Evolutionary conservation across 169 alveolate species (phyloP), one percentile per base, ranked within the genome.

Genomic region (Blepharisma undulans): DNA sequence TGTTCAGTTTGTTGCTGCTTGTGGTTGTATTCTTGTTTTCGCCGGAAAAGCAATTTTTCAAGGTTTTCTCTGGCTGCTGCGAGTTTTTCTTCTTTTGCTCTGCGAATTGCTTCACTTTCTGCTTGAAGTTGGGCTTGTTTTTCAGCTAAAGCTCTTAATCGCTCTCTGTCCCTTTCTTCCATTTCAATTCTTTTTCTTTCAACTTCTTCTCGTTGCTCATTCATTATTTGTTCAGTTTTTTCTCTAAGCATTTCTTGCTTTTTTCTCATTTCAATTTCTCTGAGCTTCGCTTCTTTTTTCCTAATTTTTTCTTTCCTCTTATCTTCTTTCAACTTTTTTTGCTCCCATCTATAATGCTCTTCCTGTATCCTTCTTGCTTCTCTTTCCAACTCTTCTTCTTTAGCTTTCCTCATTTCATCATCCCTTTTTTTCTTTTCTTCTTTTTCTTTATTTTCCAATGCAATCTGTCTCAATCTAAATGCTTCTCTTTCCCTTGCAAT

Each of bases 1-100:
- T 88, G 29, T 82, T 93, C 96, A 76, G 88, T 93, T 21, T 80
- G 76, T 87, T 78, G 12, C 33, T 88, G 60, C 78, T 95, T 93
- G 60, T 90, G 72, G 27, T 94, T 93, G 80, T 90, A 93, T 25
- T 93, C 89, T 30, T 93, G 61, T 32, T 72, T 86, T 1, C 72
- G 34, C 6, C 34, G 61, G 12, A n/a, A 85, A 3, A 86, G 61
- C 14, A 66, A 4, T 29, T n/a, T n/a, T 32, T 25, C 36, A 4
- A 86, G 84, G 14, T 86, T 86, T 72, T 86, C 33, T 33, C 72
- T 61, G 72, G 91, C 91, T 60, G 59, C 36, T 61, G 25, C 66
- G 6, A 66, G 25, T 29, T 86, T 86, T n/a, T 22, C 61, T 72
- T 86, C 60, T 72, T 86, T 86, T 61, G 27, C 66, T 86, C 16